Evolutionary conservation across 257 asterid species (phyloP), one percentile per base, ranked within the genome.

Genomic region (Rhazya stricta): DNA sequence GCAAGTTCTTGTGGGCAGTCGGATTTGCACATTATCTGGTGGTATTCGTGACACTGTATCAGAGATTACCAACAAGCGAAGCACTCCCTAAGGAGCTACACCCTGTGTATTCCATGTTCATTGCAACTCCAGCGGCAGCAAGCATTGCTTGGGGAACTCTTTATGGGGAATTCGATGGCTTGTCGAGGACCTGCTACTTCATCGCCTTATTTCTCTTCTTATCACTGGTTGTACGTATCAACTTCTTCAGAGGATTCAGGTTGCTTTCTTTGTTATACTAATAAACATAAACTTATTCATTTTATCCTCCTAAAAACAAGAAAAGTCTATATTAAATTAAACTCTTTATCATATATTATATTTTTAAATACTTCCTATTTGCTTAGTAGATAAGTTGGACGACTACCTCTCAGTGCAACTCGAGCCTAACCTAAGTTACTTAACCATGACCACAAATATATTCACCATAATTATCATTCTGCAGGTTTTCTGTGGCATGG

Each of bases 401-500:
- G 43, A n/a, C n/a, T n/a, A n/a, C 43, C 8, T 39, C 43, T 39
- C 4, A 39, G 7, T 39, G 43, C 43, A 39, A 6, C 43, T 9
- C 7, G 43, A 39, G 43, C 43, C 43, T 4, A 39, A 39, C 4
- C 4, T 39, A 4, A 9, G 43, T 0, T 39, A 4, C 4, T 39
- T 4, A 61, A 61, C 9, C 39, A 61, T 32, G 4, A 4, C 5
- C 34, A 4, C 2, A 62, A 63, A 63, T 13, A 2, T 27, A 11
- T 29, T n/a, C n/a, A 3, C 1, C 36, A 27, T 32, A 73, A 8
- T 29, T 15, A 16, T 36, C 41, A 25, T 48, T 77, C 19, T 76
- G 77, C 87, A 92, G 96, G 89, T 94, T 94, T 78, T 94, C 98
- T 30, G 83, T 90, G 71, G 98, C 98, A 51, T 94, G 98, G 98